Conservation (phyloP, 352 stramenopile species). For the Halophytophthora polymorphica region DNA sequence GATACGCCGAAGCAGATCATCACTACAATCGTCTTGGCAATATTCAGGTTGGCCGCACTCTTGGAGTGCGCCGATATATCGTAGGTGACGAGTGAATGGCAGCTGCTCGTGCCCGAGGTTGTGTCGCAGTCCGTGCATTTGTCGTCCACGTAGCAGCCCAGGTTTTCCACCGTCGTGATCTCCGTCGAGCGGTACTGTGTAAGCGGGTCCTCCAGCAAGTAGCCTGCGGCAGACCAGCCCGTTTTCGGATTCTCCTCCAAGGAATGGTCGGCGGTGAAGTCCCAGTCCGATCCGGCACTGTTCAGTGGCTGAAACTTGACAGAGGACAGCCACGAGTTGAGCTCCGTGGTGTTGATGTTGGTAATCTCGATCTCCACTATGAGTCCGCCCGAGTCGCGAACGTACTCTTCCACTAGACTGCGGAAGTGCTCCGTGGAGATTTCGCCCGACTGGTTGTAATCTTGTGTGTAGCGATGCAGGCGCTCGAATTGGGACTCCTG, state of each 20-base stretch:
- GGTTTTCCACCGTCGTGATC: slow-evolving; percentile 56
- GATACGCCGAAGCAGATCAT: slow-evolving; percentile 90
- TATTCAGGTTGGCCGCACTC: slow-evolving; percentile 55
- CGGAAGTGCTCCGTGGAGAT: slow-evolving; percentile 49
- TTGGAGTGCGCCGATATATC: slow-evolving; percentile 56
- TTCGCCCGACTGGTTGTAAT: slow-evolving; percentile 69
- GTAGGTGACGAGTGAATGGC: slow-evolving; percentile 71
- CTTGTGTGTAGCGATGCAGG: slow-evolving; percentile 77
- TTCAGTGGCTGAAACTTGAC: slow-evolving; percentile 59
- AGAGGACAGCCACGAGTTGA: slow-evolving; percentile 52
- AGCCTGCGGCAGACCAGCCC: slow-evolving; percentile 52
- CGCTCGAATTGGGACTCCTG: slow-evolving; percentile 73
- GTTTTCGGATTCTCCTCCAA: slow-evolving; percentile 64
- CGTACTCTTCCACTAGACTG: slow-evolving; percentile 65
- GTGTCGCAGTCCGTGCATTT: slow-evolving; percentile 50
- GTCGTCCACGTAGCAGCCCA: slow-evolving; percentile 67
- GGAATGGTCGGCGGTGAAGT: slow-evolving; percentile 28
- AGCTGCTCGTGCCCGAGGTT: slow-evolving; percentile 33
- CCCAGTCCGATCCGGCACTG: slow-evolving; percentile 47
- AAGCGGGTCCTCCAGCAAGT: slow-evolving; percentile 38
- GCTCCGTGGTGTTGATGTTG: slow-evolving; percentile 35
- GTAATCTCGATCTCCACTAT: slow-evolving; percentile 62
- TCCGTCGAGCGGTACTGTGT: slow-evolving; percentile 53
- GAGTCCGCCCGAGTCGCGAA: slow-evolving; percentile 67
- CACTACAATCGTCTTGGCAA: slow-evolving; percentile 86